Conservation (phyloP, 805 yeast species). For the Ogataea methanolica region DNA sequence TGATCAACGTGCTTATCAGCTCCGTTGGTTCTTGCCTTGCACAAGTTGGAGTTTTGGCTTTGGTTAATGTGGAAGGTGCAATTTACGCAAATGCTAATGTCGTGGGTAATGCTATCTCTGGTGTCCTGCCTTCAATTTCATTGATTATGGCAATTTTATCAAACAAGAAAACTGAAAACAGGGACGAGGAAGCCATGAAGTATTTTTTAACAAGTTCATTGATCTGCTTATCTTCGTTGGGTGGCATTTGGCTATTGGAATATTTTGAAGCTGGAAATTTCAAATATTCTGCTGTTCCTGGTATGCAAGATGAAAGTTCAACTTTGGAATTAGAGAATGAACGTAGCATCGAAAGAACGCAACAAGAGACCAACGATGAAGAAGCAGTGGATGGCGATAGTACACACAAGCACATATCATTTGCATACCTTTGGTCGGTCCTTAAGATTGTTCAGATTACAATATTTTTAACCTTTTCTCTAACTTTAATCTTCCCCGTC, state of each 20-base stretch:
- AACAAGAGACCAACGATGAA: neutral
- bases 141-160: constrained; percentile 47
- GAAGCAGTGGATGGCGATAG: neutral
- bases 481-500: constrained; percentile 81
- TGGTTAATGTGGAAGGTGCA: constrained; percentile 71
- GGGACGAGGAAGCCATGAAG: constrained; percentile 27
- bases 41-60: constrained; percentile 88
- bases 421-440: constrained; percentile 54
- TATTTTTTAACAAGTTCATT: constrained; percentile 34
- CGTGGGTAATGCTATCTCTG: constrained; percentile 94
- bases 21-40: constrained; percentile 76
- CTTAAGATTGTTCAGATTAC: constrained; percentile 61
- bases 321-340: constrained; percentile 8
- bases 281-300: neutral
- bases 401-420: constrained; percentile 46
- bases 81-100: constrained; percentile 83
- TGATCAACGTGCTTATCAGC: constrained; percentile 59
- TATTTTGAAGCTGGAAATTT: constrained; percentile 9
- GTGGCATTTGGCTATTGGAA: constrained; percentile 18
- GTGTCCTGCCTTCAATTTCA: constrained; percentile 81
- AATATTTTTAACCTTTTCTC: constrained; percentile 66
- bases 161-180: constrained; percentile 13
- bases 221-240: constrained; percentile 17
- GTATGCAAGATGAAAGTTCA: neutral
- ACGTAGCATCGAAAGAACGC: neutral